Conservation (phyloP, 192 early-diverging fungal species). For the Rhizophagus clarus region DNA sequence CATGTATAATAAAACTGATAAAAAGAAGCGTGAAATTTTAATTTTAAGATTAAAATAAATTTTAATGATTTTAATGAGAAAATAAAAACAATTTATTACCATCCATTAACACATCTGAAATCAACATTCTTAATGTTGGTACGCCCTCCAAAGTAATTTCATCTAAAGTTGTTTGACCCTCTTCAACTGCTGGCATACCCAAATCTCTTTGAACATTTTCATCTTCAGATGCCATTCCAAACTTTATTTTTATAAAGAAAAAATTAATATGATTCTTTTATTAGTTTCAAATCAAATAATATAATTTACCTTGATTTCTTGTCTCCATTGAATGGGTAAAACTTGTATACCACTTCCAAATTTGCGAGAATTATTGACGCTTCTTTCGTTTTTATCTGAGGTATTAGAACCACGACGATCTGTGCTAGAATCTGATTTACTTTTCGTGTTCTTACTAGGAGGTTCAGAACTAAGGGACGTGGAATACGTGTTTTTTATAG, state of each 20-base stretch:
- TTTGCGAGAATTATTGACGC: not conserved
- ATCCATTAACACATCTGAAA: constrained; percentile 84
- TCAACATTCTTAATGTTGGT: constrained; percentile 75
- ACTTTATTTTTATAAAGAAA: constrained; percentile 35
- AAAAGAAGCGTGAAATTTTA: too few species aligned
- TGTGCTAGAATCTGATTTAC: not conserved
- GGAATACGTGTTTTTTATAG: constrained; percentile 59
- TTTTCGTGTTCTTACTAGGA: constrained; percentile 19
- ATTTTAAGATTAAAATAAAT: too few species aligned
- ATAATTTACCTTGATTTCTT: constrained; percentile 53
- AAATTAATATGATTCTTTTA: not conserved
- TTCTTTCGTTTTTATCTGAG: not conserved
- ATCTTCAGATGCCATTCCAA: constrained; percentile 66
- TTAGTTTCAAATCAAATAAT: not conserved
- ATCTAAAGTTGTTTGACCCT: constrained; percentile 65
- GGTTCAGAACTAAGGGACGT: constrained; percentile 34
- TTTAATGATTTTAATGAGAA: too few species aligned
- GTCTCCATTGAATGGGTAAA: constrained; percentile 83
- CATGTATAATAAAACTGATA: constrained; percentile 78
- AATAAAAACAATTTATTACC: constrained; percentile 44
- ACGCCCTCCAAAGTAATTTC: constrained; percentile 84
- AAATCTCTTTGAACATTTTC: constrained; percentile 59
- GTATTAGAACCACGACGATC: not conserved
- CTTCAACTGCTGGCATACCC: constrained; percentile 52
- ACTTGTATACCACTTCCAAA: constrained; percentile 67